Conservation (phyloP, 768 basidiomycete species). For the Dentipellis fragilis region DNA sequence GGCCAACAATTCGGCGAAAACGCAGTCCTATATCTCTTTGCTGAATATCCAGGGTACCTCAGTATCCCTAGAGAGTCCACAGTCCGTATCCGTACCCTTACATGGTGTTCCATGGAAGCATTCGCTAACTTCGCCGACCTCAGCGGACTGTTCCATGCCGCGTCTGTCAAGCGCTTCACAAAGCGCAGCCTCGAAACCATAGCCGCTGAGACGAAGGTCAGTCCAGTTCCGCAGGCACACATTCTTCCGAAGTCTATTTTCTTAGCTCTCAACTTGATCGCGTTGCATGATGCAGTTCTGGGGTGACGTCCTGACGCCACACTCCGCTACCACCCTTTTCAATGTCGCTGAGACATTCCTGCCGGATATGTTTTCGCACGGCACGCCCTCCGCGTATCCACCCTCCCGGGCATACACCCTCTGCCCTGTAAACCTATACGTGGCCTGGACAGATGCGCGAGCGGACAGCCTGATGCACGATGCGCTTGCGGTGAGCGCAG, state of each 20-base stretch:
- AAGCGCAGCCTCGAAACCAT: constrained; percentile 26
- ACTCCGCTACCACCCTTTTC: constrained; percentile 28
- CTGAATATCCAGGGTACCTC: constrained; percentile 24
- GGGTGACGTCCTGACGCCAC: constrained; percentile 26
- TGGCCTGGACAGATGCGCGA: constrained; percentile 30
- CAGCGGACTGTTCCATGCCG: background rate
- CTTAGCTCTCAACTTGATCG: no score
- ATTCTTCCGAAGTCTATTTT: background rate
- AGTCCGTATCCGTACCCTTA: background rate
- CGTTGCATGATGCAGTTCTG: constrained; percentile 27
- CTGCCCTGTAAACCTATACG: constrained; percentile 16
- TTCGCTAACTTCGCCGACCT: background rate
- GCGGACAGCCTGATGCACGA: constrained; percentile 31
- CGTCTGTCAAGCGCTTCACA: background rate
- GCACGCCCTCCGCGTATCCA: constrained; percentile 9
- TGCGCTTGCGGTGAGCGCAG: constrained; percentile 30
- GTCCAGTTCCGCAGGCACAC: background rate
- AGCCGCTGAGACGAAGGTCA: constrained; percentile 32
- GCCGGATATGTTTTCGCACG: constrained; percentile 6
- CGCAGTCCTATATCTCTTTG: constrained; percentile 31
- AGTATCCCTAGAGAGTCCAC: background rate
- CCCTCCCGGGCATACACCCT: constrained; percentile 8
- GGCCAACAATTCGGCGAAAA: constrained; percentile 27
- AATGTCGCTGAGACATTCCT: constrained; percentile 22
- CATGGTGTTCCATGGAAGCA: background rate